A percentile compares a stretch with the other conserved stretches of the same genome.
Evolutionary conservation across 768 basidiomycete species (phyloP).

Genomic region (Lactarius pseudohatsudake): DNA sequence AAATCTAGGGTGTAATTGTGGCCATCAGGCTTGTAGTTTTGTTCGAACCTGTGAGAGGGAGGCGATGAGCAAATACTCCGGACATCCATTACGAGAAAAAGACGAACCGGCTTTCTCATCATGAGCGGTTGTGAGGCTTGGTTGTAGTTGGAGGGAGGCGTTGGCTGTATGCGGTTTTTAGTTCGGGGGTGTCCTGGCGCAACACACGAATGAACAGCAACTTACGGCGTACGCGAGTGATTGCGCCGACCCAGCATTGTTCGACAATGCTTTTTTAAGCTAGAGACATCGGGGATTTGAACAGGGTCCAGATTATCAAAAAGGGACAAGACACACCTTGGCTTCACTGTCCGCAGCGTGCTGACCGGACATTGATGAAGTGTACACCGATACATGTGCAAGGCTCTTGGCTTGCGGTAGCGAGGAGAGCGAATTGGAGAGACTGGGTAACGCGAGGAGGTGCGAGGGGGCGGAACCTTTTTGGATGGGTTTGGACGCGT

Average conservation of each 20-base stretch:
- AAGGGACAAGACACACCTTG: constrained; percentile 48
- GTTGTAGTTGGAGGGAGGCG: constrained; percentile 30
- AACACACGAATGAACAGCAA: constrained; percentile 9
- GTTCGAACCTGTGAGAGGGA: constrained; percentile 28
- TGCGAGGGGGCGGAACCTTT: constrained; percentile 42
- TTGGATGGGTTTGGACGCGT: constrained; percentile 37
- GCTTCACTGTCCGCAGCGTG: constrained; percentile 72
- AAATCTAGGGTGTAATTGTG: constrained; percentile 20
- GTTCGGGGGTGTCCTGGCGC: constrained; percentile 8
- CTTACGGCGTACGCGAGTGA: constrained; percentile 32
- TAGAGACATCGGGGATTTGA: constrained; percentile 32
- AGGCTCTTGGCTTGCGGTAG: constrained; percentile 74
- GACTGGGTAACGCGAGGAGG: constrained; percentile 71
- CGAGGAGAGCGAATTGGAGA: constrained; percentile 64
- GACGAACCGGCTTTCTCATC: constrained; percentile 38
- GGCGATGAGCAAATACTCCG: constrained; percentile 6
- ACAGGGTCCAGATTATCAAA: background rate
- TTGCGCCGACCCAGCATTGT: constrained; percentile 38
- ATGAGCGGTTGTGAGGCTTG: constrained; percentile 34
- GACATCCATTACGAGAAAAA: background rate
- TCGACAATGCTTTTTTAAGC: constrained; percentile 66
- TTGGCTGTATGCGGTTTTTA: constrained; percentile 25
- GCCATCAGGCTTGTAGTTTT: constrained; percentile 29
- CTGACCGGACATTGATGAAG: constrained; percentile 59
- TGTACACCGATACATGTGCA: constrained; percentile 63